A percentile compares a stretch with the other conserved stretches of the same genome.
Evolutionary conservation across 805 yeast species (phyloP).

Genomic region (Candida ascalaphidarum): DNA sequence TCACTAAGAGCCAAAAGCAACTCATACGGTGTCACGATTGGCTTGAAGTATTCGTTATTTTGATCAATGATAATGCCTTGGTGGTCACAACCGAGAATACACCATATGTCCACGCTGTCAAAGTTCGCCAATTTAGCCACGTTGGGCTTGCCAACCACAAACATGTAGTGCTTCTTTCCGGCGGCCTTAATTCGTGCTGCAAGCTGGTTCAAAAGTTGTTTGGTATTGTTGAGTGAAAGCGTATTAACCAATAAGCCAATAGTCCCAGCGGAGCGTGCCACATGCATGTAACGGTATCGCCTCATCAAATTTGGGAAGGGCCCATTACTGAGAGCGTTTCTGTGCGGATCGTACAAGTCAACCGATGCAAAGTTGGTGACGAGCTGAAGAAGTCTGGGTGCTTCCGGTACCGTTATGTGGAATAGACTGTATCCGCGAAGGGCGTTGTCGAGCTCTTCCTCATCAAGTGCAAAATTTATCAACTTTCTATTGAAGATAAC

Average conservation of each 20-base stretch:
- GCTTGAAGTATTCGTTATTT: conserved; percentile 73
- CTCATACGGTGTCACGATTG: conserved; percentile 92
- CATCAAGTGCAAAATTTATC: conserved; percentile 12
- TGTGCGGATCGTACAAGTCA: conserved; percentile 38
- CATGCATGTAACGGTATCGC: conserved; percentile 78
- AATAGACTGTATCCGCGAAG: conserved; percentile 41
- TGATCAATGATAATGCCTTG: conserved; percentile 86
- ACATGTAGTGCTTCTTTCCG: conserved; percentile 86
- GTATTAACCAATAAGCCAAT: conserved; percentile 89
- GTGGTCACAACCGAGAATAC: conserved; percentile 87
- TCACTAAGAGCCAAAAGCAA: conserved; percentile 68
- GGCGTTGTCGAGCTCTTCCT: conserved; percentile 7
- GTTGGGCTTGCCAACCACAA: conserved; percentile 96
- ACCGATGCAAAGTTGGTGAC: conserved; percentile 60
- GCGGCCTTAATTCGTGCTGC: conserved; percentile 56
- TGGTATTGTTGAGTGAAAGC: conserved; percentile 69
- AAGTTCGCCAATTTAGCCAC: conserved; percentile 96
- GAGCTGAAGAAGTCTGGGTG: conserved; percentile 69
- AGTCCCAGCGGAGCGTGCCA: conserved; percentile 87
- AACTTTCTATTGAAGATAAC: conserved; percentile 11
- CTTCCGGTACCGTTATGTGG: conserved; percentile 65
- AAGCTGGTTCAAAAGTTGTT: conserved; percentile 53
- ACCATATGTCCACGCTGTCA: conserved; percentile 92
- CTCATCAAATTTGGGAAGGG: conserved; percentile 76
- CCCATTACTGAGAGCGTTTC: conserved; percentile 32